phyloP scores from a whole-genome alignment of 108 stramenopile genomes.

The Pseudonitzschia pungens region DNA sequence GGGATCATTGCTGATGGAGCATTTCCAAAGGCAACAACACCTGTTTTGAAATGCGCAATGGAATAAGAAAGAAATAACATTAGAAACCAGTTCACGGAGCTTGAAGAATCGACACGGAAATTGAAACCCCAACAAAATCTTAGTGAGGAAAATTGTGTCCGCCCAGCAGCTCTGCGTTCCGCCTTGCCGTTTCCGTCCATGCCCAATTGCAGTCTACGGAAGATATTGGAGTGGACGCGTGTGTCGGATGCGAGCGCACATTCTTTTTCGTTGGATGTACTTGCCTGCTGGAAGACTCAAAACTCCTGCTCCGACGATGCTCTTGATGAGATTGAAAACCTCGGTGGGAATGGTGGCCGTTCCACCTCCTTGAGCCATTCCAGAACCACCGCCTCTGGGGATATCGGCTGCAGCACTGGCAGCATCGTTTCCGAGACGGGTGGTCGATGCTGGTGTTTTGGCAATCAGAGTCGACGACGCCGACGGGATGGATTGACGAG shows the following conservation, averaged over 20 bases:
- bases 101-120: background rate
- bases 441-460: conserved; percentile 8
- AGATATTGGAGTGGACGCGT: no score
- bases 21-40: conserved; percentile 91
- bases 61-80: conserved; percentile 34
- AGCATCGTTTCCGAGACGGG: conserved; percentile 16
- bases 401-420: conserved; percentile 23
- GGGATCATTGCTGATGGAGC: conserved; percentile 90
- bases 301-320: conserved; percentile 92
- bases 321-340: conserved; percentile 93
- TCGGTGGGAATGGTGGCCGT: conserved; percentile 81
- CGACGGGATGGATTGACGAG: conserved; percentile 8
- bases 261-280: conserved; percentile 23
- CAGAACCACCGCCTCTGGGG: conserved; percentile 22
- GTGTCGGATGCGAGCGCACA: background rate
- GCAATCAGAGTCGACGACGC: conserved; percentile 13
- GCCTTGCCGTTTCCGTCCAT: background rate
- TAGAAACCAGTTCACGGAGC: background rate
- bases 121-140: background rate
- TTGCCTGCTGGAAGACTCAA: conserved; percentile 90
- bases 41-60: conserved; percentile 53
- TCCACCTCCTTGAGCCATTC: conserved; percentile 28
- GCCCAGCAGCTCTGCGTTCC: no score
- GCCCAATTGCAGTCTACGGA: background rate
- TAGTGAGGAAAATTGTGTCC: no score